A percentile compares a stretch with the other conserved stretches of the same genome.
Evolutionary conservation across 2,329 filamentous ascomycete species (phyloP).

Genomic region (Aspergillus quadricinctus): DNA sequence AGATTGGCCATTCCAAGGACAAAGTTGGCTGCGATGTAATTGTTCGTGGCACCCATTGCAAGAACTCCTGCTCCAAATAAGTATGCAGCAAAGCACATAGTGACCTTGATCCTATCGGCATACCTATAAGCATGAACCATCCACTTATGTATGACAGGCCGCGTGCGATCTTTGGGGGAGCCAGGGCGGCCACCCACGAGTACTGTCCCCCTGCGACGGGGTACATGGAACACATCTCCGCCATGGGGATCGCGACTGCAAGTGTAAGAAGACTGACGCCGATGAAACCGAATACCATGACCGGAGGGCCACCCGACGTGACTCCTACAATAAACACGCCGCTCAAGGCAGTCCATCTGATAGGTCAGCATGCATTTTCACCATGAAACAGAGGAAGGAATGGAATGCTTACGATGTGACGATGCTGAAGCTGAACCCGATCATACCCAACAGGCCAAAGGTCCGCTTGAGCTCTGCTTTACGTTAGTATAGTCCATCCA

Average conservation of each 20-base stretch:
- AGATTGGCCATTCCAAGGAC: constrained; percentile 53
- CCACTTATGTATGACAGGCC: constrained; percentile 44
- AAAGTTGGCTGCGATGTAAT: constrained; percentile 53
- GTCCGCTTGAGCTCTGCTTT: constrained; percentile 51
- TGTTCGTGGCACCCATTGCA: constrained; percentile 53
- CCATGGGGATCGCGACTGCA: constrained; percentile 55
- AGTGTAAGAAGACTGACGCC: constrained; percentile 50
- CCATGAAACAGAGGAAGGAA: no score
- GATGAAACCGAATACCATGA: constrained; percentile 57
- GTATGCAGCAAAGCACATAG: background rate
- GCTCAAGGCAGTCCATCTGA: constrained; percentile 52
- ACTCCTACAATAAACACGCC: constrained; percentile 55
- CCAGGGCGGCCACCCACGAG: constrained; percentile 54
- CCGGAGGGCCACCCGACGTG: constrained; percentile 52
- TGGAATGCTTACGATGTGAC: constrained; percentile 44
- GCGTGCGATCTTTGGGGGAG: constrained; percentile 45
- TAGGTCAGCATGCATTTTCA: background rate
- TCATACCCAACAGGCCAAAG: constrained; percentile 54
- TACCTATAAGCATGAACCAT: constrained; percentile 49
- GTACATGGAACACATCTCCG: constrained; percentile 56
- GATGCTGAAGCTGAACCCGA: constrained; percentile 57
- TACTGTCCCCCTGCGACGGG: constrained; percentile 56
- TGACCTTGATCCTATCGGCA: background rate
- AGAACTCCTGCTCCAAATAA: constrained; percentile 37
- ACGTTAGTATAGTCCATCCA: background rate